These are phyloP conservation scores for Cutaneotrichosporon mucoides DNA, from an alignment of 1,284 basidiomycete species.

Conservation along the genomic window DNA sequence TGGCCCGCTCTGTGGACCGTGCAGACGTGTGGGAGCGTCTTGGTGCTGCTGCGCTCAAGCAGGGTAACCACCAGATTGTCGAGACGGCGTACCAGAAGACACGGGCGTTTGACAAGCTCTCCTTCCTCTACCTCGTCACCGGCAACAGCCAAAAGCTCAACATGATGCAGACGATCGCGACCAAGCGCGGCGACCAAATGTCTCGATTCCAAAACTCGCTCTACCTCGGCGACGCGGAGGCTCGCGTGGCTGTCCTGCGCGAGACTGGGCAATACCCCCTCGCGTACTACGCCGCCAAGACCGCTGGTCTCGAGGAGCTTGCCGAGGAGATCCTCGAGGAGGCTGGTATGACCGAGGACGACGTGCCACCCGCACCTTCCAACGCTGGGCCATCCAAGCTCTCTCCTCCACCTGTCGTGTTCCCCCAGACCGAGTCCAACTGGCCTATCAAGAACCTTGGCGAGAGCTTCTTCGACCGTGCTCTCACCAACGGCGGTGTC, in stretches of 20 bases:
- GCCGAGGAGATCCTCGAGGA: constrained; percentile 85
- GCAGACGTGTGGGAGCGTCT: constrained; percentile 92
- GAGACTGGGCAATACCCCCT: constrained; percentile 82
- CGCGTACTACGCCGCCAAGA: constrained; percentile 94
- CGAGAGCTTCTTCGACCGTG: constrained; percentile 94
- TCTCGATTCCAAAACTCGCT: constrained; percentile 97
- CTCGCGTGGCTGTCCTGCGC: constrained; percentile 78
- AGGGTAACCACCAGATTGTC: constrained; percentile 96
- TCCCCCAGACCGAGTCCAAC: constrained; percentile 67
- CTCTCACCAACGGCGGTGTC: constrained; percentile 71
- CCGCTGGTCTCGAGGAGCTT: constrained; percentile 85
- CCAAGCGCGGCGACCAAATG: constrained; percentile 93
- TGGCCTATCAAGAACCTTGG: constrained; percentile 82
- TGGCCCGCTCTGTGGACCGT: constrained; percentile 80
- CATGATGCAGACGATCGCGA: constrained; percentile 98
- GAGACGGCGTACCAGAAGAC: constrained; percentile 97
- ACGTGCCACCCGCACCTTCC: constrained; percentile 64
- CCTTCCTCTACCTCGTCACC: constrained; percentile 93
- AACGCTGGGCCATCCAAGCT: constrained; percentile 60
- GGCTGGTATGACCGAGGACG: constrained; percentile 79
- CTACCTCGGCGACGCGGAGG: constrained; percentile 82
- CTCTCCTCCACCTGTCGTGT: constrained; percentile 71
- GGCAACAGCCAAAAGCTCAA: constrained; percentile 87
- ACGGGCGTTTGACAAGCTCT: constrained; percentile 96
- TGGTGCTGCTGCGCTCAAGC: constrained; percentile 91